Evolutionary conservation across 148 eudicot species (phyloP), one percentile per base, ranked within the genome.

Genomic region (Bassia scoparia): DNA sequence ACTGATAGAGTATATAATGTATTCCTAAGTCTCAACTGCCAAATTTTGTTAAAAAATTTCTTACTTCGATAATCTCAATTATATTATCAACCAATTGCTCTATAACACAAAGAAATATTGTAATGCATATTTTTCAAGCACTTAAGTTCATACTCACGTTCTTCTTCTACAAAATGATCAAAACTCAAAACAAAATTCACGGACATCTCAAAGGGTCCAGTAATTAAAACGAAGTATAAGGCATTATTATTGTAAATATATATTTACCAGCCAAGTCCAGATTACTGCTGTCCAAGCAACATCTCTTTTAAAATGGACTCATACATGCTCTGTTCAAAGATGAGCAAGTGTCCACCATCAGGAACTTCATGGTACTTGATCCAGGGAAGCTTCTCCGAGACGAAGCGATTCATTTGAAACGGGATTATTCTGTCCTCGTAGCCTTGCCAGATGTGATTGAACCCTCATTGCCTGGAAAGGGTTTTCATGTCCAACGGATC

Each of bases 401-500:
- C 77, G 29, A 74, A 83, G 21, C 81, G 81, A 52, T 80, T 80
- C 38, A 83, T 54, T 68, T 67, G 59, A 16, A 80, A 65, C 27
- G 92, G 92, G 60, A 93, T 79, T 9, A 89, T 71, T 68, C 70
- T 86, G 76, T 93, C 98, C 66, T 93, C 86, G 30, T 49, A 68
- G 41, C 95, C 98, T 76, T 88, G 97, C 97, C 98, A 93, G n/a
- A 93, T 62, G 75, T 89, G 94, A 82, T 87, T 0, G 87, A 83
- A 31, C 95, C 86, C 46, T 89, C 86, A 7, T 79, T 81, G 69
- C 81, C 48, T 30, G 89, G 87, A 71, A 86, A 89, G 52, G 98
- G 97, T 83, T 14, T 48, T 69, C 1, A 93, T 30, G 71, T 86
- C 89, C 76, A 79, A 60, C 7, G 87, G 89, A 68, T 81, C 86